Percentiles rank a stretch among this genome's conserved stretches.
Conservation (phyloP, 768 basidiomycete genomes). For the Termitomyces heimii region DNA sequence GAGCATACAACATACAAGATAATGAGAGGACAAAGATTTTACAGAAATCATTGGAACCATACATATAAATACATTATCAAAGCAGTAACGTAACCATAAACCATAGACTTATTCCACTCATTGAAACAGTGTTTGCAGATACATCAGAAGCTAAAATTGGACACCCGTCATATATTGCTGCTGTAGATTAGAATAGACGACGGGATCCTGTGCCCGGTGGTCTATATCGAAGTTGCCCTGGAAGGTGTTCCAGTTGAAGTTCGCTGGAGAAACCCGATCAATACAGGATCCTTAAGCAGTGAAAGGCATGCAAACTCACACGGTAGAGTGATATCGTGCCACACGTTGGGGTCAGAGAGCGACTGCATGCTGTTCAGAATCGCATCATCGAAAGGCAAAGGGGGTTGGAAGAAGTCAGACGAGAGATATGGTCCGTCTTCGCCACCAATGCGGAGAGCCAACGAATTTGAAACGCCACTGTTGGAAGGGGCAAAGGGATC, state of each 20-base stretch:
- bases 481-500: conserved; percentile 34
- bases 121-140: background rate
- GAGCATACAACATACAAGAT: background rate
- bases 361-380: conserved; percentile 59
- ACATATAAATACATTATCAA: background rate
- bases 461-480: conserved; percentile 8
- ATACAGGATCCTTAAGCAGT: background rate
- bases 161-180: conserved; percentile 24
- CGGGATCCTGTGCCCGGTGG: conserved; percentile 14
- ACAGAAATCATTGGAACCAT: background rate
- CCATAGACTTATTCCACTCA: background rate
- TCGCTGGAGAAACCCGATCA: conserved; percentile 13
- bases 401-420: conserved; percentile 43
- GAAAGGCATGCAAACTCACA: conserved; percentile 29
- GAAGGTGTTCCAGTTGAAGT: conserved; percentile 35
- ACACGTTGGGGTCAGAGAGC: conserved; percentile 44
- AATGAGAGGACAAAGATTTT: too few species aligned
- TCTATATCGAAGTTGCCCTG: conserved; percentile 33
- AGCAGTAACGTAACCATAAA: background rate
- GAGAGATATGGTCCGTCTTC: conserved; percentile 21
- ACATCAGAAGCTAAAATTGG: conserved; percentile 5
- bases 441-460: conserved; percentile 12
- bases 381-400: conserved; percentile 52
- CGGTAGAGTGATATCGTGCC: conserved; percentile 51
- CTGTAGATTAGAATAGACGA: conserved; percentile 16